These are phyloP conservation scores for Aspergillus sp. DNA, from an alignment of 2,329 filamentous ascomycete genomes.

Conservation along the genomic window DNA sequence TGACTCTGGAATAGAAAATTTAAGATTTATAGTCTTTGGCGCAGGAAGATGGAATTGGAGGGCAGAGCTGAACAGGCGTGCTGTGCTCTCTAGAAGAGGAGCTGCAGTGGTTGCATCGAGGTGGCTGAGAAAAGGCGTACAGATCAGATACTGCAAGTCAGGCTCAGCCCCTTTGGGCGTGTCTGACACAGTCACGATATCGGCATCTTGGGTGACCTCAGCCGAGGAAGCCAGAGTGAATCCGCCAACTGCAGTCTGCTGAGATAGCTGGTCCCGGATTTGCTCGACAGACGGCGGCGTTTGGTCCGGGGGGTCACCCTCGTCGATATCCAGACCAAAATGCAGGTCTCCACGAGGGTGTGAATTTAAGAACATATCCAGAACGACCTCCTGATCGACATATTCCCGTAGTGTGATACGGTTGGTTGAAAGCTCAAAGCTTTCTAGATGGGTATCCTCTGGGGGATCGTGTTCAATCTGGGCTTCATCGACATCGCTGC, in stretches of 20 bases:
- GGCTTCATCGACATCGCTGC: not conserved
- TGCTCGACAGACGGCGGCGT: slow-evolving; percentile 6
- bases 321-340: slow-evolving; percentile 15
- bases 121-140: slow-evolving; percentile 15
- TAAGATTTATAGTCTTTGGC: slow-evolving; percentile 11
- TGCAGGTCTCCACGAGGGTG: not conserved
- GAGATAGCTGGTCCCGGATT: slow-evolving; percentile 16
- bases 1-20: slow-evolving; percentile 15
- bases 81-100: slow-evolving; percentile 15
- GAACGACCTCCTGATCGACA: slow-evolving; percentile 5
- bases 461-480: too few relatives aligned
- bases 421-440: slow-evolving; percentile 8
- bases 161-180: slow-evolving; percentile 4
- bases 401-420: slow-evolving; percentile 1
- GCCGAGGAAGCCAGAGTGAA: slow-evolving; percentile 11
- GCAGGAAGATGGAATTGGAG: slow-evolving; percentile 9
- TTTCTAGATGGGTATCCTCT: too few relatives aligned
- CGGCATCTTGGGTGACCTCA: slow-evolving; percentile 6
- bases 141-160: slow-evolving; percentile 19
- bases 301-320: slow-evolving; percentile 8
- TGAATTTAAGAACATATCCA: not conserved
- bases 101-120: not conserved
- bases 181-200: slow-evolving; percentile 15
- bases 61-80: slow-evolving; percentile 13
- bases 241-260: slow-evolving; percentile 1